These are phyloP conservation scores for Penicillium desertorum DNA, from an alignment of 495 filamentous ascomycete species.

Conservation along the genomic window DNA sequence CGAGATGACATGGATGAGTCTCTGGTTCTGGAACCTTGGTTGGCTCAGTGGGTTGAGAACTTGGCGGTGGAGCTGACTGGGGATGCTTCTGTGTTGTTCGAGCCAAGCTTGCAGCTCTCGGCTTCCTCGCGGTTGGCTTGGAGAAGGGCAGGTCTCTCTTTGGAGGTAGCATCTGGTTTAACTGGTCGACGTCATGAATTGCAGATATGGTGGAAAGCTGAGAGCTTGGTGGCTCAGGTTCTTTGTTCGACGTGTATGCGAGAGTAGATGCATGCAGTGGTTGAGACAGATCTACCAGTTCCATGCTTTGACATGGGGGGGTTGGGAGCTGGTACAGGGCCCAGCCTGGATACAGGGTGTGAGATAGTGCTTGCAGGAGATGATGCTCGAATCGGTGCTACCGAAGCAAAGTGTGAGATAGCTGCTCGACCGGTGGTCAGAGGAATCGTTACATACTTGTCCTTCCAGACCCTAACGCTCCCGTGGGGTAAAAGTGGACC, in stretches of 20 bases:
- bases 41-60: background rate
- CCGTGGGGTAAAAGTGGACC: slow-evolving; percentile 6
- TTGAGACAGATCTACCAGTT: background rate
- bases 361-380: slow-evolving; percentile 14
- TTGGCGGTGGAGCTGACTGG: background rate
- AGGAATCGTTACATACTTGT: slow-evolving; percentile 14
- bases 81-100: background rate
- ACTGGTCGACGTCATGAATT: slow-evolving; percentile 27
- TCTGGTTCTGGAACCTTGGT: background rate
- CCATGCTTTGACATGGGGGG: background rate
- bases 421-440: background rate
- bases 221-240: slow-evolving; percentile 4
- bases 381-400: slow-evolving; percentile 14
- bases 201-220: slow-evolving; percentile 24
- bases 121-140: slow-evolving; percentile 26
- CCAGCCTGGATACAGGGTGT: slow-evolving; percentile 2
- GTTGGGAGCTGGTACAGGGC: background rate
- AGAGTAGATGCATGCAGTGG: background rate
- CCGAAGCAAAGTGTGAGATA: background rate
- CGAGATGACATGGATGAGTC: background rate
- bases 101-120: background rate
- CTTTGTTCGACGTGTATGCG: background rate
- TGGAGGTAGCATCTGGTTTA: slow-evolving; percentile 47
- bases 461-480: slow-evolving; percentile 9
- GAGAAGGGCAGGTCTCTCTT: slow-evolving; percentile 46